phyloP scores from a whole-genome alignment of 2,329 filamentous ascomycete genomes.

The Colletotrichum chrysophilum region DNA sequence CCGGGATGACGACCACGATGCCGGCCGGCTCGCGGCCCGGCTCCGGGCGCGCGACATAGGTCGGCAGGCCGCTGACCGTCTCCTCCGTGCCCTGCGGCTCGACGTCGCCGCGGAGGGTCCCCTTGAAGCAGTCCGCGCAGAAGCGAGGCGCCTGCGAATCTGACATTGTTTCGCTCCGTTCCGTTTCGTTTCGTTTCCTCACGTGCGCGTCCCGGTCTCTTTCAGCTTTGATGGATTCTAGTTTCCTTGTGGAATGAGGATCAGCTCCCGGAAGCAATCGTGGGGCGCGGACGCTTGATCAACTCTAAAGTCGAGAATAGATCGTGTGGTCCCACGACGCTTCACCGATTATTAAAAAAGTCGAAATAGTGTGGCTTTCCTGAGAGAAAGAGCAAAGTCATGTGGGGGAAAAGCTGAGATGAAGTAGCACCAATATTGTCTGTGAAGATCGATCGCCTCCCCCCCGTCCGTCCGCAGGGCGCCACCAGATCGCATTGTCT shows the following conservation, averaged over 20 bases:
- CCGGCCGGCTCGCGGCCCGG: conserved; percentile 37
- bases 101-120: conserved; percentile 23
- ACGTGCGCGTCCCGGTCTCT: not conserved
- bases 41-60: conserved; percentile 28
- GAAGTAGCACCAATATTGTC: not conserved
- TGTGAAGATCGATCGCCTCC: not conserved
- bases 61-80: conserved; percentile 26
- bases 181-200: not conserved
- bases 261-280: not conserved
- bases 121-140: conserved; percentile 25
- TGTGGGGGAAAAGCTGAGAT: not conserved
- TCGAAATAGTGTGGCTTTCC: not conserved
- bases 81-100: conserved; percentile 25
- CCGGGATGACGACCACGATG: conserved; percentile 58
- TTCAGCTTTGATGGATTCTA: not conserved
- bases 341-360: not conserved
- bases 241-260: not conserved
- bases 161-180: not conserved
- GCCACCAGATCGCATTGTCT: not conserved
- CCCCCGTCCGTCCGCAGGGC: not conserved
- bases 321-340: not conserved
- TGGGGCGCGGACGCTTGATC: not conserved
- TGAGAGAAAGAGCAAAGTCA: not conserved
- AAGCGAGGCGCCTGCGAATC: conserved; percentile 9
- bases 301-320: not conserved